Evolutionary conservation across 2,329 filamentous ascomycete genomes (phyloP).

Genomic region (Ophioceras dolichostomum): DNA sequence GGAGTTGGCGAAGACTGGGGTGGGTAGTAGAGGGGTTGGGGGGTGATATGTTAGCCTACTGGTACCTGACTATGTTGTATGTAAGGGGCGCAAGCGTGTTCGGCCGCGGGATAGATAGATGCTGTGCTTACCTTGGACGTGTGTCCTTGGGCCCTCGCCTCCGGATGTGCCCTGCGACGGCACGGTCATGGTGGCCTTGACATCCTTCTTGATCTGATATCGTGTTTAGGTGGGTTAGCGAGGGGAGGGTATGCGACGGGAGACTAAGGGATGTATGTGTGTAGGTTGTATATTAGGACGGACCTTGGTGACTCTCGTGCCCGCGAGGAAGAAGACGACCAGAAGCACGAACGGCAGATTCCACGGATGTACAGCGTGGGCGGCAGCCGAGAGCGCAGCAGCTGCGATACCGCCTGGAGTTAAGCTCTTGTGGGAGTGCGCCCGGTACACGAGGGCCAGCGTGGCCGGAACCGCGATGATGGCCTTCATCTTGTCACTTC

Average conservation of each 20-base stretch:
- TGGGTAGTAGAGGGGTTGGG: too few relatives aligned
- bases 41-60: too few relatives aligned
- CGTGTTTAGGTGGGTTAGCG: too few relatives aligned
- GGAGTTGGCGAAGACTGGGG: conserved; percentile 76
- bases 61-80: too few relatives aligned
- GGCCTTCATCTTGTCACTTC: conserved; percentile 41
- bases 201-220: conserved; percentile 75
- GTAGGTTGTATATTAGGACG: too few relatives aligned
- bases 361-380: conserved; percentile 89
- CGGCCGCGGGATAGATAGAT: too few relatives aligned
- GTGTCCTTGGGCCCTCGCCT: conserved; percentile 71
- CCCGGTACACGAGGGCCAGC: conserved; percentile 50
- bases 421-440: conserved; percentile 61
- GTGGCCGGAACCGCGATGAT: conserved; percentile 46
- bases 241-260: neutral
- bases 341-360: conserved; percentile 80
- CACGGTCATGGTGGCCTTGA: conserved; percentile 74
- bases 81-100: too few relatives aligned
- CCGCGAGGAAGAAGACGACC: conserved; percentile 74
- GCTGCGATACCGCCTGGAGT: conserved; percentile 63
- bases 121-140: conserved; percentile 66
- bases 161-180: conserved; percentile 60
- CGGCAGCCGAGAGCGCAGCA: conserved; percentile 60
- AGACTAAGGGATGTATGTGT: conserved; percentile 50
- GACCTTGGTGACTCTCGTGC: conserved; percentile 58